Evolutionary conservation across 495 filamentous ascomycete genomes (phyloP), one percentile per base, ranked within the genome.

Genomic region (Penicillium ucsense): DNA sequence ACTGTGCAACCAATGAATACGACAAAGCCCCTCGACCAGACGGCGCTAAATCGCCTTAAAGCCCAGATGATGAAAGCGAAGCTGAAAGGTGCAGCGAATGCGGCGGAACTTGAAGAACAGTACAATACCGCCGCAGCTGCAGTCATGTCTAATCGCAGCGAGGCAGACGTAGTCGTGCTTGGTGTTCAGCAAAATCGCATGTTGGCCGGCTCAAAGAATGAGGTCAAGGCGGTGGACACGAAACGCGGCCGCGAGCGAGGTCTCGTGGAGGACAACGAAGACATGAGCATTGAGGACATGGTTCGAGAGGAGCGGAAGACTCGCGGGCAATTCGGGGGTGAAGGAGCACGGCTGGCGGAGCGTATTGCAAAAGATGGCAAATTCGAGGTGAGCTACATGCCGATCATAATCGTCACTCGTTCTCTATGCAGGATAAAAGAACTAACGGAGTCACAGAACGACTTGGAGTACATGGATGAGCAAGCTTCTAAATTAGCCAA

Each of bases 261-360:
- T 11, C 67, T 77, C 12, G 82, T 97, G 7, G 77, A 86, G 53
- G 88, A 88, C 46, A 98, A 96, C 52, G 89, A 95, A 43, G 88
- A 96, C 56, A 97, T 98, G 92, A 83, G 72, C 32, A 82, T 98
- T 45, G 87, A 90, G 27, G 92, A 97, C 57, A 98, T 98, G 92
- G 80, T 98, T 7, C 77, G 85, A 36, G 88, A 95, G 60, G 92
- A 98, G 64, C 79, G 86, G 43, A 81, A 89, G 51, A 94, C 84
- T 5, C 80, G 81, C 36, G 84, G 84, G 31, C 82, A 88, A 57
- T 68, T 75, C 6, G 90, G 88, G 32, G 88, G 89, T 37, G 89
- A 94, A 60, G 87, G 88, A 6, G 69, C 78, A 57, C 79, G 83
- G 12, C 76, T 95, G 8, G 92, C 92, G 27, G 90, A 97, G 56